phyloP scores from a whole-genome alignment of 768 basidiomycete genomes.

The Boletus sensibilis region DNA sequence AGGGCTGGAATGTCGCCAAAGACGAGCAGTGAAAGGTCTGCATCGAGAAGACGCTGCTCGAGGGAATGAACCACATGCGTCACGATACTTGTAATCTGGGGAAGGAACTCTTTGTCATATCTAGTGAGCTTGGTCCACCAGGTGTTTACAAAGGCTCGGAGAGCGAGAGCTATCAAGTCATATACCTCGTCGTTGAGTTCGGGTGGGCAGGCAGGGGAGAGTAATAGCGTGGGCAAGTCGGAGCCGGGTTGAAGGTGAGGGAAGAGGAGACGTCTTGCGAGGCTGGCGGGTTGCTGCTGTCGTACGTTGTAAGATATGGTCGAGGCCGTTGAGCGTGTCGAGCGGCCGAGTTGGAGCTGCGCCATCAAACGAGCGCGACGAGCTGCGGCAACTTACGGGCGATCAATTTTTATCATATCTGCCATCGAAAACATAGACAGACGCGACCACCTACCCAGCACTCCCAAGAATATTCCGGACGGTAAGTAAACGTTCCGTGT shows the following conservation, averaged over 20 bases:
- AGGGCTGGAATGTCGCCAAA: constrained; percentile 63
- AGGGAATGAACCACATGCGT: constrained; percentile 57
- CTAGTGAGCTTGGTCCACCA: constrained; percentile 87
- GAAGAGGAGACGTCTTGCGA: constrained; percentile 64
- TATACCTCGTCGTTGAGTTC: constrained; percentile 61
- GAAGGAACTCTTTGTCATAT: constrained; percentile 81
- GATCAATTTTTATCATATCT: not conserved
- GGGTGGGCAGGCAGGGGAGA: constrained; percentile 40
- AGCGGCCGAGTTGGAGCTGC: constrained; percentile 7
- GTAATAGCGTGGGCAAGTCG: constrained; percentile 55
- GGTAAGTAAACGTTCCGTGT: not conserved
- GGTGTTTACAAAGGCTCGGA: constrained; percentile 75
- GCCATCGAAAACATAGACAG: not conserved
- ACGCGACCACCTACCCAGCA: not conserved
- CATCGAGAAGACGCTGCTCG: constrained; percentile 52
- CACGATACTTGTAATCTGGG: constrained; percentile 62
- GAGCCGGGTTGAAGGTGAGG: constrained; percentile 45
- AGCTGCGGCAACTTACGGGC: not conserved
- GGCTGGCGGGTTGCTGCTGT: constrained; percentile 34
- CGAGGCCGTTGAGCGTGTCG: constrained; percentile 26
- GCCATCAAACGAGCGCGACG: not conserved
- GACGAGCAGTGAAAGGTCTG: constrained; percentile 61
- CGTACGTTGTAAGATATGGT: constrained; percentile 17
- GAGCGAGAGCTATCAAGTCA: constrained; percentile 74
- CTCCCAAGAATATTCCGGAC: not conserved